Conservation (phyloP, 1,284 basidiomycete genomes). For the Ustilago xerochloae region DNA sequence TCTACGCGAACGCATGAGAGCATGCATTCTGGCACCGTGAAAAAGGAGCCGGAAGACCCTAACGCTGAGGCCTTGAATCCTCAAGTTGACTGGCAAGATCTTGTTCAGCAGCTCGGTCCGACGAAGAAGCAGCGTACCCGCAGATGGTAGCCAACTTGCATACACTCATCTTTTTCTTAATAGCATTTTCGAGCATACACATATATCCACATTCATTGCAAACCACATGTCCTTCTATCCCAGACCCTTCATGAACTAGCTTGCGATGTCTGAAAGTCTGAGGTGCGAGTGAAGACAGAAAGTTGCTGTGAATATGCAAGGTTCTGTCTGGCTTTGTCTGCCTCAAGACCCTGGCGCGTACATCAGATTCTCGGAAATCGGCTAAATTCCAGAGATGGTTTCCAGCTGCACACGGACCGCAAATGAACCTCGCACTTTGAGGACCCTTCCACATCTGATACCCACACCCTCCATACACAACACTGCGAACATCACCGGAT, state of each 20-base stretch:
- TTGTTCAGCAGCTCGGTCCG: conserved; percentile 18
- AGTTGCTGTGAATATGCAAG: no score
- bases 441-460: neutral
- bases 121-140: conserved; percentile 4
- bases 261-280: no score
- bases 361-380: conserved; percentile 11
- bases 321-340: no score
- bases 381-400: neutral
- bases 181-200: conserved; percentile 2
- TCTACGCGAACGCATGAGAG: neutral
- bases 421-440: neutral
- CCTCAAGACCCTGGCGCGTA: no score
- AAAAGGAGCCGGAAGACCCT: neutral
- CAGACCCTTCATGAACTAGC: no score
- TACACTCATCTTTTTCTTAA: neutral
- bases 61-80: conserved; percentile 25
- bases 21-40: neutral
- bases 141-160: conserved; percentile 11
- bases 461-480: neutral
- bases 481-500: no score
- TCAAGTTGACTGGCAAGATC: conserved; percentile 26
- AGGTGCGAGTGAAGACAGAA: no score
- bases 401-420: conserved; percentile 10
- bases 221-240: neutral
- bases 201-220: neutral